Evolutionary conservation across 2,329 filamentous ascomycete genomes (phyloP), one percentile per base, ranked within the genome.

Genomic region (Trichoderma brevicompactum): DNA sequence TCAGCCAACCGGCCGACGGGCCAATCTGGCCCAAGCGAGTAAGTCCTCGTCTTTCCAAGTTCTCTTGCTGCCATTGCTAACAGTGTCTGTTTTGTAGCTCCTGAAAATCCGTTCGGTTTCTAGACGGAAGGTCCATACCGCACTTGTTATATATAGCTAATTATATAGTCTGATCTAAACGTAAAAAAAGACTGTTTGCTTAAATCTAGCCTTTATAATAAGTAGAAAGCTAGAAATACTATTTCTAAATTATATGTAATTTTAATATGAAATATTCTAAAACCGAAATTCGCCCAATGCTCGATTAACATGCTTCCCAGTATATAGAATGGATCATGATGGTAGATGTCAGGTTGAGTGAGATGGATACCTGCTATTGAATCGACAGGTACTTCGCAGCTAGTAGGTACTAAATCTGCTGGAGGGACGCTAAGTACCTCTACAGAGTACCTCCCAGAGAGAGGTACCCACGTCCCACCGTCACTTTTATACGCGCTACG

Each of bases 21-120:
- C 95, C 65, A 97, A 98, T 77, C 84, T 99, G 70, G 85, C 91
- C 60, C 92, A 96, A 87, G 95, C 95, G 74, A 99, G 94, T 98
- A 89, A 90, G 94, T 94, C 32, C 12, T 46, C 5, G 7, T 48
- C 28, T 46, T 32, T 15, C 17, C 32, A 56, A 46, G 9, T 15
- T 12, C 7, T n/a, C 12, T 8, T 50, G 17, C 28, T 13, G 12
- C 5, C 15, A n/a, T 49, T 8, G 23, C 63, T 65, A 12, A 64
- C 32, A 38, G 48, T 63, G 38, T 53, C 17, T 38, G 3, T 34
- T 23, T 13, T 49, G 15, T 43, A 85, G 83, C 83, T 36, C 83
- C 83, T 12, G 77, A 84, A 67, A 85, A 85, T 68, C 83, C 83
- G 1, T 85, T 85, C 69, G 83, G 83, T 23, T 85, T 85, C 69